Base-by-base conservation (phyloP, 306 rosid species). In the Pterocarpus santalinus region DNA sequence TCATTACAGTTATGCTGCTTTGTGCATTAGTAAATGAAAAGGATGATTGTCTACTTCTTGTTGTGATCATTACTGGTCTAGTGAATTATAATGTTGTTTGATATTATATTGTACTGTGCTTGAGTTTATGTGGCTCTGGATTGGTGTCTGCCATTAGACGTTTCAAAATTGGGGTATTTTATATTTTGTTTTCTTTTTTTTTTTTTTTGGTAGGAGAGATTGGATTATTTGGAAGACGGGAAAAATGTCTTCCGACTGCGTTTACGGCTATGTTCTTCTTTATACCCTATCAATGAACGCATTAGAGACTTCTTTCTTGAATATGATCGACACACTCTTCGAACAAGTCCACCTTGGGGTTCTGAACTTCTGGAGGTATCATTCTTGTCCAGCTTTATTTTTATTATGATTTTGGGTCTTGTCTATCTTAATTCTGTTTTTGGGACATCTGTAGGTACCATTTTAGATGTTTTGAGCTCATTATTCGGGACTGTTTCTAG, bases 261-360 rank as follows among this genome's bases (percentile, higher is more conserved):
- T n/a, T 80, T 95, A 80, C 88, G 96, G 65, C 87, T 95, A 47
- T 95, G 99, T 83, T 95, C 99, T 33, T 95, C 99, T 13, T 87
- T 95, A 64, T 95, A 95, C 82, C 98, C 99, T 71, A 69, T 92
- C 84, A 93, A 93, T 83, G 99, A 95, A 78, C 96, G 99, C 60
- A 89, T 95, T 72, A 81, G 98, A 83, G 99, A 95, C 85, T 93
- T 95, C 85, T 95, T 95, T 80, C 98, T 93, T 81, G 99, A 95
- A 85, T 95, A 93, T 49, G 99, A 95, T 76, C 87, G 99, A 65
- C 99, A 95, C 86, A 95, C 99, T 67, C 99, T 95, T 87, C 94
- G 98, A 66, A 95, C 99, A 72, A 95, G 99, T 62, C 94, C 99
- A 22, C 99, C 99, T 43, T 95, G 99, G 99, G 99, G 99, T 86